phyloP scores from a whole-genome alignment of 2,329 filamentous ascomycete species.

The Colletotrichum somersetense region DNA sequence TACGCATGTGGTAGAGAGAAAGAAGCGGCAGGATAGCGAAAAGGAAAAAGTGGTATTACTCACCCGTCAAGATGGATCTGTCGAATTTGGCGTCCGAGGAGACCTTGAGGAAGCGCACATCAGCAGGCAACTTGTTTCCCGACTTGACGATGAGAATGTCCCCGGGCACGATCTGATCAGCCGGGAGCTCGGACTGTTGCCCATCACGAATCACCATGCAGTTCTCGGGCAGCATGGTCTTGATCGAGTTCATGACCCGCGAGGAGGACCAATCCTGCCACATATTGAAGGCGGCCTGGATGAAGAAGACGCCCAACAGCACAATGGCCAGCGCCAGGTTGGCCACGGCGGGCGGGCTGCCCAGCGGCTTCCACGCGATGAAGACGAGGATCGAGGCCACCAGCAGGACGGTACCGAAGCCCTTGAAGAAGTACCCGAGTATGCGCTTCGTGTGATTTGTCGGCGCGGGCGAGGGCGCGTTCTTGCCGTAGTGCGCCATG shows the following conservation, averaged over 20 bases:
- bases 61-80: slow-evolving; percentile 77
- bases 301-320: slow-evolving; percentile 75
- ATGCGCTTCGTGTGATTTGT: slow-evolving; percentile 70
- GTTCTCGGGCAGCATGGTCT: slow-evolving; percentile 81
- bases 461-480: slow-evolving; percentile 74
- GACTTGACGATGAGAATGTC: slow-evolving; percentile 77
- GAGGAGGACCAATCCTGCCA: slow-evolving; percentile 83
- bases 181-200: slow-evolving; percentile 60
- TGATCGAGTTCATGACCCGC: slow-evolving; percentile 83
- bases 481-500: slow-evolving; percentile 72
- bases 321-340: slow-evolving; percentile 82
- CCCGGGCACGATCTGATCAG: slow-evolving; percentile 76
- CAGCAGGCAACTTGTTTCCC: slow-evolving; percentile 80
- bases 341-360: slow-evolving; percentile 75
- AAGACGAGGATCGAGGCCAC: slow-evolving; percentile 79
- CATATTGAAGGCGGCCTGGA: slow-evolving; percentile 77
- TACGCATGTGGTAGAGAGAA: not conserved
- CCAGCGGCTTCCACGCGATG: slow-evolving; percentile 81
- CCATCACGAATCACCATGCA: slow-evolving; percentile 75
- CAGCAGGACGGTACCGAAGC: slow-evolving; percentile 80
- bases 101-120: slow-evolving; percentile 77
- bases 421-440: slow-evolving; percentile 80
- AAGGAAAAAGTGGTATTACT: slow-evolving; percentile 47
- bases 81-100: slow-evolving; percentile 80
- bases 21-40: not conserved